These are phyloP conservation scores for Trametes punicea DNA, from an alignment of 768 basidiomycete genomes.

Conservation along the genomic window DNA sequence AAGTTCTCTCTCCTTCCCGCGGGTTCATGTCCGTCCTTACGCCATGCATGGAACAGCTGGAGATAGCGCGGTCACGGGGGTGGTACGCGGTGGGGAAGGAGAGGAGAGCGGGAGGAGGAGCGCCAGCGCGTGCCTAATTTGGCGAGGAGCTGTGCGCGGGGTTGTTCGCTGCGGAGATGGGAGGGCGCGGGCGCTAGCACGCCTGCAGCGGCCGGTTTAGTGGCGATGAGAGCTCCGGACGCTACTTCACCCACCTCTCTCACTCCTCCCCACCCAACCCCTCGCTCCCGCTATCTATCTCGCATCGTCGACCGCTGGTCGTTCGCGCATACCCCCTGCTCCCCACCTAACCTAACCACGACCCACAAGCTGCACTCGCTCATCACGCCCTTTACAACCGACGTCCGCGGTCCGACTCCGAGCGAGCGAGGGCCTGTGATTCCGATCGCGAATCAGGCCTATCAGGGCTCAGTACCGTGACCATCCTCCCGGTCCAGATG, in stretches of 20 bases:
- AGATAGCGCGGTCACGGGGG: background rate
- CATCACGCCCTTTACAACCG: no score
- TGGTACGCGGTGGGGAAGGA: background rate
- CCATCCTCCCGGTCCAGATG: background rate
- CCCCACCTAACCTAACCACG: no score
- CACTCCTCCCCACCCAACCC: background rate
- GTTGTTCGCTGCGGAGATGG: slow-evolving; percentile 6
- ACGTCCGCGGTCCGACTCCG: background rate
- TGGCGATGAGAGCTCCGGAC: slow-evolving; percentile 4
- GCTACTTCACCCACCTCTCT: background rate
- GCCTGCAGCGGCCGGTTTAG: slow-evolving; percentile 4
- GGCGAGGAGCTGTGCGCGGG: background rate
- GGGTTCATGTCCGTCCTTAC: background rate
- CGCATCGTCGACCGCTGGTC: background rate
- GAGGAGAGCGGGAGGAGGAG: background rate
- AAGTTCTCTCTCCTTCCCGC: slow-evolving; percentile 1
- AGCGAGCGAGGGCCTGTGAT: slow-evolving; percentile 1
- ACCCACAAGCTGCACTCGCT: no score
- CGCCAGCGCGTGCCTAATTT: background rate
- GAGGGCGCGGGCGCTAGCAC: background rate
- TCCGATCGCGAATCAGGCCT: slow-evolving; percentile 7
- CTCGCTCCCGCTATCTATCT: background rate
- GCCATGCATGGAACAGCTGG: background rate
- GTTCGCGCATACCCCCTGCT: no score
- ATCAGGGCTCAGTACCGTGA: background rate